A percentile compares a stretch with the other conserved stretches of the same genome.
phyloP scores from a whole-genome alignment of 2,329 filamentous ascomycete genomes.

The Apiospora saccharicola region DNA sequence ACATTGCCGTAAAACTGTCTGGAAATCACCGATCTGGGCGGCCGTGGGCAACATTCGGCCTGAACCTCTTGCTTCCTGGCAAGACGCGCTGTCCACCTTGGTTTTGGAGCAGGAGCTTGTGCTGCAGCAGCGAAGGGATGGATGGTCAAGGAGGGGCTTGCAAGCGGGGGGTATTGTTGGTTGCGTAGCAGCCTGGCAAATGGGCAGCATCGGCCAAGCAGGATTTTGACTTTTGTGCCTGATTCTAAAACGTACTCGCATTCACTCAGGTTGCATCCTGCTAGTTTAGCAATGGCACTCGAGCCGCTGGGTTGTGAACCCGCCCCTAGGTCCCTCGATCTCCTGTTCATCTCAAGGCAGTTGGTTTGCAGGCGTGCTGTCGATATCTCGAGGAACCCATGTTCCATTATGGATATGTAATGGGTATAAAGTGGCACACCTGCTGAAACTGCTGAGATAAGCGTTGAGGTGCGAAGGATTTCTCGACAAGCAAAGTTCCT shows the following conservation, averaged over 20 bases:
- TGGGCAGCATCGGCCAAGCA: not conserved
- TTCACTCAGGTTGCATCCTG: not conserved
- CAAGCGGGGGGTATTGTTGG: not conserved
- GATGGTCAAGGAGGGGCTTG: not conserved
- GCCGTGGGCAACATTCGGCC: not conserved
- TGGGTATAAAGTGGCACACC: not conserved
- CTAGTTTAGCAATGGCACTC: not conserved
- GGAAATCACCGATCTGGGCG: not conserved
- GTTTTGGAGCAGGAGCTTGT: not conserved
- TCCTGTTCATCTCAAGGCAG: not conserved
- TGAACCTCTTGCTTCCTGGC: not conserved
- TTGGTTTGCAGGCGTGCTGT: too few species aligned
- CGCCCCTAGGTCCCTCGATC: not conserved
- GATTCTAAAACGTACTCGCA: not conserved
- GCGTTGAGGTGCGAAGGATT: not conserved
- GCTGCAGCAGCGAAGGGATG: not conserved
- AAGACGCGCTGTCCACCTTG: not conserved
- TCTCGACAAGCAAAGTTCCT: not conserved
- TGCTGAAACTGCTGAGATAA: not conserved
- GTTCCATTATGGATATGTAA: not conserved
- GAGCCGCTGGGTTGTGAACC: not conserved
- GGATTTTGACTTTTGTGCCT: not conserved
- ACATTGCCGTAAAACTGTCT: not conserved
- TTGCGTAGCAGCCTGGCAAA: not conserved
- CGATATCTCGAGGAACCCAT: not conserved